Evolutionary conservation across 768 basidiomycete species (phyloP).

Genomic region (Hirschioporus abietinus): DNA sequence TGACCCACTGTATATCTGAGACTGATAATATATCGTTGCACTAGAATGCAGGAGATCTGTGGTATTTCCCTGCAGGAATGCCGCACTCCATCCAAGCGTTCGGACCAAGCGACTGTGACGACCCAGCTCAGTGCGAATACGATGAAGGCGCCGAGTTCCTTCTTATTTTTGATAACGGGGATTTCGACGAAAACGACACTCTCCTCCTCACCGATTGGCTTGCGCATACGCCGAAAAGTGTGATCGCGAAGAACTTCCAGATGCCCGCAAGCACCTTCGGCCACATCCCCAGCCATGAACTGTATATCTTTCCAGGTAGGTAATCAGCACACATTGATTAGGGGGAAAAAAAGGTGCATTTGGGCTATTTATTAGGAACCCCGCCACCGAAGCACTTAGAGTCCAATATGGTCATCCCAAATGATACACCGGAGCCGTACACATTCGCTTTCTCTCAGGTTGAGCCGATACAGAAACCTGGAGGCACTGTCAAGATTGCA

Average conservation of each 20-base stretch:
- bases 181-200: constrained; percentile 53
- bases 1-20: neutral
- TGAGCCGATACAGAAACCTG: constrained; percentile 35
- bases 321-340: neutral
- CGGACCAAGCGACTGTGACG: constrained; percentile 9
- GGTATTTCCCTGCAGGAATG: constrained; percentile 55
- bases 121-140: constrained; percentile 4
- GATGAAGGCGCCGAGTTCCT: constrained; percentile 48
- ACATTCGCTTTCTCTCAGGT: constrained; percentile 50
- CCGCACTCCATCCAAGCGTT: constrained; percentile 36
- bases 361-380: constrained; percentile 9
- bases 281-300: constrained; percentile 44
- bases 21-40: constrained; percentile 18
- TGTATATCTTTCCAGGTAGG: constrained; percentile 53
- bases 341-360: neutral
- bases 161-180: constrained; percentile 35
- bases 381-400: constrained; percentile 16
- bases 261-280: constrained; percentile 42
- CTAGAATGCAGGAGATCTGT: constrained; percentile 38
- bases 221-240: constrained; percentile 52
- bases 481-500: constrained; percentile 56
- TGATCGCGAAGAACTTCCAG: constrained; percentile 63
- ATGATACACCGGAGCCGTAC: constrained; percentile 43
- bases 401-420: constrained; percentile 41
- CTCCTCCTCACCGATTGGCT: constrained; percentile 66